Base-by-base conservation (phyloP, 148 eudicot species). In the Pharnaceum exiguum region DNA sequence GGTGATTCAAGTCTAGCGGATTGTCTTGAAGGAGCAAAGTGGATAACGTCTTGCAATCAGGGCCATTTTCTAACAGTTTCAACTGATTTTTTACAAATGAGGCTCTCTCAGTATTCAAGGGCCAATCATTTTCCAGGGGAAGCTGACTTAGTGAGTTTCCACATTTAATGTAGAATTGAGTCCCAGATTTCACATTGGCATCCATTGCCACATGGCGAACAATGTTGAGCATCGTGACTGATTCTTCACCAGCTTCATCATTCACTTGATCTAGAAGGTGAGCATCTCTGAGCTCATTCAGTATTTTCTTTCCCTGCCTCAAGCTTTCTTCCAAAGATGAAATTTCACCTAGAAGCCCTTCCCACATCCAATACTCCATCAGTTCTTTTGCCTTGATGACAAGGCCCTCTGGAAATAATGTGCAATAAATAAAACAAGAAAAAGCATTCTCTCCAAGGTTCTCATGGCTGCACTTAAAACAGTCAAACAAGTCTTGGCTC, bases 321-420 rank as follows among this genome's bases (percentile, higher is more conserved):
- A 6, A 25, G 36, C 56, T 44, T 40, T 56, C 66, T 16, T 57
- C 61, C 16, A 67, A 18, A 2, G 73, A 55, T 19, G 26, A 33
- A n/a, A 68, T 52, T 12, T 36, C 19, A 23, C 73, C 77, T 10
- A 67, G 55, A 35, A 62, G 53, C 42, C 72, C 77, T 46, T 73
- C 77, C 60, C 69, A 73, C 51, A 73, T 58, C 77, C 73, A 73
- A 10, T 68, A 68, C 49, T 73, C 77, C 30, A 73, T 67, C 48
- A 73, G 18, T 40, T 62, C 61, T 39, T 31, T 61, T 1, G 53
- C 18, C 31, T 68, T 57, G 62, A 73, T 62, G 10, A 48, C 10
- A 45, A 62, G 61, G 38, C 55, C 65, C 44, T 58, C 58, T 5
- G 77, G 77, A 28, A 57, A 73, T 30, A 73, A 58, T 7, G 69